Evolutionary conservation across 345 rosid genomes (phyloP), one percentile per base, ranked within the genome.

Genomic region (Lumnitzera littorea): DNA sequence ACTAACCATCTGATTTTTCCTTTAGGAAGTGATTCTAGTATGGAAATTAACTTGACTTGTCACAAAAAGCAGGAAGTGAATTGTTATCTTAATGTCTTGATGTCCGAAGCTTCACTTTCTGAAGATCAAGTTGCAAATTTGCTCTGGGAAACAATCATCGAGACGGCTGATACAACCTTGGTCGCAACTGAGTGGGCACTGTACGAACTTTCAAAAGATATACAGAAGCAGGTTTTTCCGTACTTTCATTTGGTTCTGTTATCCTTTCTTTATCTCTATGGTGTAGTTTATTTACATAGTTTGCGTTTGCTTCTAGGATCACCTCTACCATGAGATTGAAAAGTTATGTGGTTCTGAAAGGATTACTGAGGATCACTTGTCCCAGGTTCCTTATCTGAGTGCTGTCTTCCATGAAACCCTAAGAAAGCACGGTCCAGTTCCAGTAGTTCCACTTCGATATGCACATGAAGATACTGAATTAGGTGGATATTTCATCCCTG

Each of bases 161-260:
- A 90, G 71, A 70, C 84, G 46, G 50, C 95, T 6, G 97, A 89
- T 58, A 84, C 97, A 24, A 84, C 91, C 58, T 57, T 87, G 80
- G 95, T 87, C 25, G 64, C 91, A 61, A 70, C 95, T n/a, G 98
- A 92, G 74, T 92, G 98, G 97, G 96, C 96, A 1, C 67, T 90
- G 13, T 87, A 84, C 58, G 90, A 92, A 62, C 96, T 92, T 4
- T 94, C 96, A 5, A 89, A 81, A 62, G 73, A 81, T 69, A 80
- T 77, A 24, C 63, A 15, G 25, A 69, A 70, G 1, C 98, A 86
- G 88, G 91, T 85, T 60, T 17, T 23, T 56, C 53, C 24, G n/a
- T 46, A 11, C 24, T 46, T 13, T 48, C 52, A 56, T 20, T 20
- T 20, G 20, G 14, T 46, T 54, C 20, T 13, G 41, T 3, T 23